These are phyloP conservation scores for Curvularia lunata DNA, from an alignment of 2,329 filamentous ascomycete species.

Conservation along the genomic window DNA sequence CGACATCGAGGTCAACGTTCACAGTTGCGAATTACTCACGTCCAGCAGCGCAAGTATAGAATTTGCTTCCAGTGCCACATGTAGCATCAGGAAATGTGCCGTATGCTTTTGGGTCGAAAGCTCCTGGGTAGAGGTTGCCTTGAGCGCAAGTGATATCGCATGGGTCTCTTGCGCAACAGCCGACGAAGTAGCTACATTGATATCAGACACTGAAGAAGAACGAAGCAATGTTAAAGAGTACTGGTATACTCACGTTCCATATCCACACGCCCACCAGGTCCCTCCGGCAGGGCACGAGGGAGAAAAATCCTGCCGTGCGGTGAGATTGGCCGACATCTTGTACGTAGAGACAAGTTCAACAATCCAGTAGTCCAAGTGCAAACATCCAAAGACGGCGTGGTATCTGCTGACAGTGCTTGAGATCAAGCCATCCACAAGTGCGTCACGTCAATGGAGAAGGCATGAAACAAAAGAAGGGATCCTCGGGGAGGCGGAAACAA, in stretches of 20 bases:
- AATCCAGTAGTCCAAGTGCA: not conserved
- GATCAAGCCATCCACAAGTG: not conserved
- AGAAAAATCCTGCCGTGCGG: slow-evolving; percentile 28
- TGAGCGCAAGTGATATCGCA: slow-evolving; percentile 45
- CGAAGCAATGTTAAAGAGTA: not conserved
- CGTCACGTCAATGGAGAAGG: not conserved
- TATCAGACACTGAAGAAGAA: not conserved
- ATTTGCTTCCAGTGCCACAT: slow-evolving; percentile 36
- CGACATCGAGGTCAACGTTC: not conserved
- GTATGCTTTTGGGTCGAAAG: slow-evolving; percentile 43
- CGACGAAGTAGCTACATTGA: slow-evolving; percentile 39
- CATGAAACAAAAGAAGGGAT: not conserved
- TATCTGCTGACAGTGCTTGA: not conserved
- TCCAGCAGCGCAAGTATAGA: slow-evolving; percentile 46
- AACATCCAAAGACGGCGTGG: not conserved
- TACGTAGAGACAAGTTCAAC: not conserved
- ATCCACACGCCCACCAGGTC: slow-evolving; percentile 46
- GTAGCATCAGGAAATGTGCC: slow-evolving; percentile 38
- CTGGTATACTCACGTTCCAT: slow-evolving; percentile 18
- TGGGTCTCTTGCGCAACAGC: slow-evolving; percentile 48
- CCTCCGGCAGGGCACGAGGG: slow-evolving; percentile 46
- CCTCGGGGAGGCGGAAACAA: not conserved
- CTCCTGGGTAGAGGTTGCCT: slow-evolving; percentile 38
- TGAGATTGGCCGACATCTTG: slow-evolving; percentile 10
- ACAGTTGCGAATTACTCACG: not conserved